Evolutionary conservation across 2,329 filamentous ascomycete genomes (phyloP), one percentile per base, ranked within the genome.

Genomic region (Raffaelea ambrosiae): DNA sequence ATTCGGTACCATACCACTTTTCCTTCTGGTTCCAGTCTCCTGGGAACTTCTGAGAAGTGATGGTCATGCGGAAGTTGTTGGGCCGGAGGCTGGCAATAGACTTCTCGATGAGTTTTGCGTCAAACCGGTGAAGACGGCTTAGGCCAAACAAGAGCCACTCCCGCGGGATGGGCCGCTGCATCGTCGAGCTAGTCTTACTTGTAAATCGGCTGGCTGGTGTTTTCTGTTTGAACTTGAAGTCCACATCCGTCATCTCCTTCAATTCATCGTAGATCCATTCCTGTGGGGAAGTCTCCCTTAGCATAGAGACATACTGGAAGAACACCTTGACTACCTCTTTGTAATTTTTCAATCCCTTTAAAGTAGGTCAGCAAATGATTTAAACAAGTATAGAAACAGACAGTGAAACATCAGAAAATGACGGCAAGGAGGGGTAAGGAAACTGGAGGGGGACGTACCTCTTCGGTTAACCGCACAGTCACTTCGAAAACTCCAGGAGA

Each of bases 1-100:
- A 95, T 60, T 97, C 90, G 0, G 93, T 98, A 9, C 91, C 91
- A 58, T 98, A 98, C 93, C 93, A 98, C 62, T 90, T 88, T 69
- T 98, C 93, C 61, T 86, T 94, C 62, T 83, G 70, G 54, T 94
- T 77, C 87, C 88, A 96, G 45, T 80, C 76, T 0, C 88, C 90
- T 0, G 90, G 90, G 55, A 83, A 86, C 9, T 86, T 84, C 59
- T 89, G 86, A 21, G 88, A 91, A 23, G 94, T 81, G 44, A 97
- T 74, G 2, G 81, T 83, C 63, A 96, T 76, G 26, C 88, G 80
- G 68, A 97, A 89, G 61, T 96, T 97, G 62, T 97, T 90, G 0
- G 90, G 86, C 19, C 83, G 77, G 43, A 98, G 68, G 59, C 79
- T 86, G 4, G 77, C 74, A 57, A 97, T 71, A 0, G 83, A 86